phyloP scores from a whole-genome alignment of 441 rosid genomes.

The Mallotus repandus region DNA sequence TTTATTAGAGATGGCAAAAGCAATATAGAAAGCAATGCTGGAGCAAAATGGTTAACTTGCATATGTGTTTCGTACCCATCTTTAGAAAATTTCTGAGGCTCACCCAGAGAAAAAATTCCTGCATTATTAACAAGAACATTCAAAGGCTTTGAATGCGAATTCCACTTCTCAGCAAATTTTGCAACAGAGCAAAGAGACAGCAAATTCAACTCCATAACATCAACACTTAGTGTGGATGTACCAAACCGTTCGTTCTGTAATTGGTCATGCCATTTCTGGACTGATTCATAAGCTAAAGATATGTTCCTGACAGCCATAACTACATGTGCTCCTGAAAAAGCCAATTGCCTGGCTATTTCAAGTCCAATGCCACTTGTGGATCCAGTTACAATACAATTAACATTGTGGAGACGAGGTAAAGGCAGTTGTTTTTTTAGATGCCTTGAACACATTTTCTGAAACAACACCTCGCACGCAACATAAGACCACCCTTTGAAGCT shows the following conservation, averaged over 20 bases:
- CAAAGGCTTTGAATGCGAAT: conserved; percentile 56
- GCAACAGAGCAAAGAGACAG: conserved; percentile 70
- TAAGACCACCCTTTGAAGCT: conserved; percentile 70
- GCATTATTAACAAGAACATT: conserved; percentile 84
- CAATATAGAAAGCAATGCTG: conserved; percentile 73
- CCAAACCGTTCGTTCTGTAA: conserved; percentile 36
- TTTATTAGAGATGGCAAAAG: conserved; percentile 76
- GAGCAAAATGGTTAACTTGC: conserved; percentile 92
- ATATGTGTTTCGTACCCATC: conserved; percentile 78
- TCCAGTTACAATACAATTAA: conserved; percentile 75
- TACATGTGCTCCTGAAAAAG: conserved; percentile 82
- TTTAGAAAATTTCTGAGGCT: conserved; percentile 73
- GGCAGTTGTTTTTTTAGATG: conserved; percentile 60
- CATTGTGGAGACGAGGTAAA: conserved; percentile 59
- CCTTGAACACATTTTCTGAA: conserved; percentile 69
- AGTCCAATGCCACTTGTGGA: conserved; percentile 88
- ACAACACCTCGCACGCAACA: conserved; percentile 58
- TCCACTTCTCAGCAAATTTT: conserved; percentile 67
- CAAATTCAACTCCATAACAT: conserved; percentile 83
- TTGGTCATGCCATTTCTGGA: conserved; percentile 52
- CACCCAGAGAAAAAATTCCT: conserved; percentile 81
- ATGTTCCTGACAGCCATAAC: conserved; percentile 82
- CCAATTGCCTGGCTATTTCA: conserved; percentile 82
- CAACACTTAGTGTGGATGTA: conserved; percentile 7
- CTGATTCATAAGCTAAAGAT: conserved; percentile 60